Base-by-base conservation (phyloP, 345 rosid species). In the Cardamine occulta region DNA sequence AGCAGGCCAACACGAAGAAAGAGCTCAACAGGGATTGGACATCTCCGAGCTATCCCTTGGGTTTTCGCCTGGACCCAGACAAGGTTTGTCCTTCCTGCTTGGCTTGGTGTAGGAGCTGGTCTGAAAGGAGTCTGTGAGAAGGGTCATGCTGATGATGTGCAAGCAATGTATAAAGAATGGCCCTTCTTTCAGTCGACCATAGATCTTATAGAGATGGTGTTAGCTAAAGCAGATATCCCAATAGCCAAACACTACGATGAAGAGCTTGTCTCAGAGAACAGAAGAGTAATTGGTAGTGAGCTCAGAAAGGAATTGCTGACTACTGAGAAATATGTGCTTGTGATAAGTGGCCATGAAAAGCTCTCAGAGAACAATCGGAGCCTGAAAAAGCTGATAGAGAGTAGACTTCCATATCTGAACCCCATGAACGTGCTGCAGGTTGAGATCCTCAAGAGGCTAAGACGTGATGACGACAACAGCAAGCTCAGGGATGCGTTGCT, bases 101-200 rank as follows among this genome's bases (percentile, higher is more conserved):
- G 99, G 99, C 97, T 95, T 39, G 99, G 99, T 58, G 90, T 95
- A 24, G 97, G 97, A 67, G 88, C 96, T 24, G 99, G 97, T 52
- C 53, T 92, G 37, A 86, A 80, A 79, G 91, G 87, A 35, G 99
- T 80, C n/a, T 95, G 91, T 32, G 96, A 90, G 79, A 85, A 86
- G 80, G 99, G 99, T 55, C 74, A 85, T 42, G 77, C 91, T 0
- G 90, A 87, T 55, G 99, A 95, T 64, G 67, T 95, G 63, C 84
- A 79, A 75, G 93, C 84, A 44, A 95, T 95, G 97, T 92, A 95
- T 81, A 83, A 83, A 66, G 99, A 90, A 69, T 92, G 99, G 97
- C 99, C 99, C 1, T 90, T 95, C 78, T 90, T 95, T 77, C 98
- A 95, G 58, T 90, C 93, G 31, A 95, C 93, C 19, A 81, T 95